Conservation (phyloP, 495 filamentous ascomycete species). For the Mytilinidion resinicola region DNA sequence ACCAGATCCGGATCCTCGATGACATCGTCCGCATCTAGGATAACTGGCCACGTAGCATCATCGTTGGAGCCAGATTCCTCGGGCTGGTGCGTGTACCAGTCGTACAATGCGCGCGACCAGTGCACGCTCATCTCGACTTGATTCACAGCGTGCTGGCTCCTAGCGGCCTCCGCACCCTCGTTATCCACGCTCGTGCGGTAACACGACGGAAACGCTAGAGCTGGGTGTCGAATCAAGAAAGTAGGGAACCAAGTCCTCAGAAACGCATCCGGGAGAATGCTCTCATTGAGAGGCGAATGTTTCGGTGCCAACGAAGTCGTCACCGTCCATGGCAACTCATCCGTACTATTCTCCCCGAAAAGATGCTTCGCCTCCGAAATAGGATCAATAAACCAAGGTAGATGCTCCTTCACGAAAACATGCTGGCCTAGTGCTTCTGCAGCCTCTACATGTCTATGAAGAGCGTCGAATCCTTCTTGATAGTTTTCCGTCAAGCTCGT, state of each 20-base stretch:
- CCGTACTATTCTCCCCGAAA: neutral
- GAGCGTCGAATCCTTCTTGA: constrained; percentile 15
- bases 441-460: constrained; percentile 29
- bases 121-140: constrained; percentile 28
- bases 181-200: constrained; percentile 32
- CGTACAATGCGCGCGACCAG: constrained; percentile 36
- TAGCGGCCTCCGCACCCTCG: constrained; percentile 15
- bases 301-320: neutral
- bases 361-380: constrained; percentile 10
- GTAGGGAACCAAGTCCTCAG: constrained; percentile 35
- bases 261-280: constrained; percentile 38
- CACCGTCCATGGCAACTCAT: too few species aligned
- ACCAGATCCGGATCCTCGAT: constrained; percentile 36
- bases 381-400: constrained; percentile 22
- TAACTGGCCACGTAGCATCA: constrained; percentile 25
- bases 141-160: constrained; percentile 6
- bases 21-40: constrained; percentile 44
- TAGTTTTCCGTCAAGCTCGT: neutral
- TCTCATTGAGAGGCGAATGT: constrained; percentile 36
- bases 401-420: constrained; percentile 42
- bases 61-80: neutral
- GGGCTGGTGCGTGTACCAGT: constrained; percentile 32
- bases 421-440: constrained; percentile 31
- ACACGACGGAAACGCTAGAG: constrained; percentile 37
- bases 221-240: constrained; percentile 44